Conservation (phyloP, 495 filamentous ascomycete species). For the Xylaria castorea region DNA sequence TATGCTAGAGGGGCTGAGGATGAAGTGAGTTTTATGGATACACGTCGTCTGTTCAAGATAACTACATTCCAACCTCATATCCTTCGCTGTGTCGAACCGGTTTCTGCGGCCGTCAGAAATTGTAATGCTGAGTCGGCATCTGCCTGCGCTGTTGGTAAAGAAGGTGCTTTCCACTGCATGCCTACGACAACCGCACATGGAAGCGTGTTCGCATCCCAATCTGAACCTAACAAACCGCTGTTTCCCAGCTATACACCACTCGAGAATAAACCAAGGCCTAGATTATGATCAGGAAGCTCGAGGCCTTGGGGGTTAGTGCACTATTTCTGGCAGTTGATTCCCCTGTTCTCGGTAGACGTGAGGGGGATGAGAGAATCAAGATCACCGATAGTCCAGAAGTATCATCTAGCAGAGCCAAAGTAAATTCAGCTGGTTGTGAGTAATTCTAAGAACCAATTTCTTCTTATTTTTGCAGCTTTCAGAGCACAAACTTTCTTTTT, state of each 20-base stretch:
- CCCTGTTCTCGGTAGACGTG: constrained; percentile 61
- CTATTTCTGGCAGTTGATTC: constrained; percentile 67
- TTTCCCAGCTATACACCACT: constrained; percentile 80
- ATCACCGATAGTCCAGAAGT: constrained; percentile 59
- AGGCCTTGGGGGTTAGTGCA: constrained; percentile 63
- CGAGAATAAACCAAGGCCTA: constrained; percentile 67
- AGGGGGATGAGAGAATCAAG: constrained; percentile 52
- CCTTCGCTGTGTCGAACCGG: constrained; percentile 65
- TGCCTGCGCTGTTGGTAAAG: constrained; percentile 59
- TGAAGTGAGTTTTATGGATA: constrained; percentile 58
- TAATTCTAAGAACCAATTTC: no score
- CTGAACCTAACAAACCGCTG: constrained; percentile 40
- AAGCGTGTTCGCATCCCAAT: constrained; percentile 10
- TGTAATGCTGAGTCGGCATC: constrained; percentile 67
- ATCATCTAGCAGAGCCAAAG: constrained; percentile 60
- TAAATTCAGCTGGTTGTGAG: constrained; percentile 60
- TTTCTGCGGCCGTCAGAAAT: constrained; percentile 60
- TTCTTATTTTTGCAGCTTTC: no score
- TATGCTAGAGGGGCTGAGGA: constrained; percentile 76
- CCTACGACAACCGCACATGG: constrained; percentile 65
- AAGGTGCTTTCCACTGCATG: constrained; percentile 50
- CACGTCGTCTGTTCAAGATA: constrained; percentile 59
- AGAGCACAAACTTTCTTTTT: no score
- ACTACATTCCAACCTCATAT: constrained; percentile 72
- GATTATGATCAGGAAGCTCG: constrained; percentile 62